phyloP scores from a whole-genome alignment of 495 filamentous ascomycete genomes.

The Sabuloglossum arenarium region DNA sequence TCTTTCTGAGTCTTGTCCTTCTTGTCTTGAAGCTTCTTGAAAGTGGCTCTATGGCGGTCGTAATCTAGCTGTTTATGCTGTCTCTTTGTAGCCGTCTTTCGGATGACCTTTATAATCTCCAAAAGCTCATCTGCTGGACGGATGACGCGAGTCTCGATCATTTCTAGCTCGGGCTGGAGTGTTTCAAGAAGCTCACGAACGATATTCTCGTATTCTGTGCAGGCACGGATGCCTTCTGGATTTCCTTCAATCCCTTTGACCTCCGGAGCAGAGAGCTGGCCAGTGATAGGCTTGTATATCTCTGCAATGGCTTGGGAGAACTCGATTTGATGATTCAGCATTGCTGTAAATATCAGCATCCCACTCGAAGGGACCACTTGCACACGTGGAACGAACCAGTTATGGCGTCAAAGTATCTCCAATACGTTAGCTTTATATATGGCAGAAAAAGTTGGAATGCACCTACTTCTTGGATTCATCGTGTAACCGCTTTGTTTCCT shows the following conservation, averaged over 20 bases:
- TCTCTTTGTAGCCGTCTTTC: constrained; percentile 73
- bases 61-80: constrained; percentile 97
- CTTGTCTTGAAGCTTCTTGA: constrained; percentile 95
- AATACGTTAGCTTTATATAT: constrained; percentile 1
- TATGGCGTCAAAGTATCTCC: constrained; percentile 75
- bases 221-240: constrained; percentile 82
- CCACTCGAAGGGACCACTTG: background rate
- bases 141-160: constrained; percentile 87
- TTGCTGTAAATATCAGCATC: constrained; percentile 32
- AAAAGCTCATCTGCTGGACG: constrained; percentile 86
- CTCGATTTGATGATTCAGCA: constrained; percentile 94
- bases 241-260: constrained; percentile 65
- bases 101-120: constrained; percentile 85
- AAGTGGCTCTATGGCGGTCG: constrained; percentile 57
- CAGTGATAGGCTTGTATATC: constrained; percentile 96
- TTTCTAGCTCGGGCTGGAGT: constrained; percentile 78
- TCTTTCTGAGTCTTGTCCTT: constrained; percentile 93
- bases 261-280: constrained; percentile 83
- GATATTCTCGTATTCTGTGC: constrained; percentile 87
- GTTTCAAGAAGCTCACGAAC: constrained; percentile 80
- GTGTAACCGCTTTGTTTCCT: constrained; percentile 88
- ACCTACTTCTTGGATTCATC: constrained; percentile 72
- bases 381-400: constrained; percentile 33
- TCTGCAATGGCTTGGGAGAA: constrained; percentile 91
- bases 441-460: background rate